Conservation (phyloP, 345 rosid species). For the Pugionium dolabratum region DNA sequence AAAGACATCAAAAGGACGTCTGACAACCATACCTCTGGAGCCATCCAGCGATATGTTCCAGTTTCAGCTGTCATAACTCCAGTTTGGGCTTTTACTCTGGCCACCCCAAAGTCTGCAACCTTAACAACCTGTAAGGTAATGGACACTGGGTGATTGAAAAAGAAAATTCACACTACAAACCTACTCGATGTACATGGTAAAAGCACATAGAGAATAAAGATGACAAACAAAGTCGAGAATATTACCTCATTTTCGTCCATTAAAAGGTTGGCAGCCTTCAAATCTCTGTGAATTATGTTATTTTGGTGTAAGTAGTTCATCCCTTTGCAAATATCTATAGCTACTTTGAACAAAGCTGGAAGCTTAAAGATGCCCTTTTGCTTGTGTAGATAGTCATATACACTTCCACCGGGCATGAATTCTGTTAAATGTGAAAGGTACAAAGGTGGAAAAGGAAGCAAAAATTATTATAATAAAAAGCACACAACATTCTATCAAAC, state of each 20-base stretch:
- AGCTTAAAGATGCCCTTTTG: conserved; percentile 88
- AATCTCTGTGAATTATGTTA: conserved; percentile 93
- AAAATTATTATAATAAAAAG: conserved; percentile 10
- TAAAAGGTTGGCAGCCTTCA: conserved; percentile 92
- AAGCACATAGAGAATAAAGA: not conserved
- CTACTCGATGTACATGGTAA: conserved; percentile 5
- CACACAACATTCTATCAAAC: conserved; percentile 15
- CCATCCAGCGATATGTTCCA: conserved; percentile 99
- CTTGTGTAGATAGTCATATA: conserved; percentile 96
- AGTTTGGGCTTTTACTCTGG: conserved; percentile 84
- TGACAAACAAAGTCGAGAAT: conserved; percentile 9
- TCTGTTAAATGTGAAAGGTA: conserved; percentile 44
- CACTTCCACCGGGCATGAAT: conserved; percentile 97
- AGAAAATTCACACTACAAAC: conserved; percentile 5
- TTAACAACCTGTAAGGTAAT: conserved; percentile 67
- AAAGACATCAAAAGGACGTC: not conserved
- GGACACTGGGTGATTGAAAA: no score
- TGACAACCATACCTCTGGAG: conserved; percentile 76
- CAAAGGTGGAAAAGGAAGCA: conserved; percentile 8
- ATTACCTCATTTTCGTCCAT: conserved; percentile 99
- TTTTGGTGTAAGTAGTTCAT: conserved; percentile 97
- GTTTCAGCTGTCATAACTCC: conserved; percentile 99
- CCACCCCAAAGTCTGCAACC: conserved; percentile 99
- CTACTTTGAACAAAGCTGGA: conserved; percentile 82
- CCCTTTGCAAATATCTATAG: conserved; percentile 94